Conservation (phyloP, 2,329 filamentous ascomycete genomes). For the Sclerotinia minor region DNA sequence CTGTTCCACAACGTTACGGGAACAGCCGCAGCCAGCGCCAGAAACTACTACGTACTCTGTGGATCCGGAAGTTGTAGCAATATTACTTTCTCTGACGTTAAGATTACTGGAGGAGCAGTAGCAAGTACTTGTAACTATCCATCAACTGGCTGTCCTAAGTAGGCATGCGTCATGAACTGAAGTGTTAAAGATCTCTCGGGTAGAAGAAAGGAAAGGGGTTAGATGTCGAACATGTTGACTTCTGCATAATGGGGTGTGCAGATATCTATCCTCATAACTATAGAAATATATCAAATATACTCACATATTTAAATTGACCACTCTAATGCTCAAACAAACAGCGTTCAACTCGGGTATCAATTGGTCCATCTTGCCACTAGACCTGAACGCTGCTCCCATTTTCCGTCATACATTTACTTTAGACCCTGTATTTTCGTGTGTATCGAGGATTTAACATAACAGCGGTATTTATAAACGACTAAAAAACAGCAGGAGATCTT, state of each 20-base stretch:
- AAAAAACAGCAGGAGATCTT: not conserved
- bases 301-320: not conserved
- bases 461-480: not conserved
- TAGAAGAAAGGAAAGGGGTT: not conserved
- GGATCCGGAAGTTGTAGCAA: constrained; percentile 45
- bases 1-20: constrained; percentile 44
- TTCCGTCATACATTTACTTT: not conserved
- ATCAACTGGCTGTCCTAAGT: constrained; percentile 35
- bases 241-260: not conserved
- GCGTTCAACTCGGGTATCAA: not conserved
- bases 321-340: not conserved
- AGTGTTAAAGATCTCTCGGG: not conserved
- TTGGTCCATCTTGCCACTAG: too few species aligned
- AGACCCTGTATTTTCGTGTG: not conserved
- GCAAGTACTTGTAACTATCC: constrained; percentile 40
- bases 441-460: not conserved
- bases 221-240: not conserved
- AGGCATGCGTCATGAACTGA: not conserved
- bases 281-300: not conserved
- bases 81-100: constrained; percentile 43
- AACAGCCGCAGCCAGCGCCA: constrained; percentile 35
- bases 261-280: not conserved
- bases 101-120: constrained; percentile 36
- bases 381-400: not conserved
- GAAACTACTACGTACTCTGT: constrained; percentile 45